phyloP scores from a whole-genome alignment of 179 eudicot genomes.

The Amaranthus tricolor region DNA sequence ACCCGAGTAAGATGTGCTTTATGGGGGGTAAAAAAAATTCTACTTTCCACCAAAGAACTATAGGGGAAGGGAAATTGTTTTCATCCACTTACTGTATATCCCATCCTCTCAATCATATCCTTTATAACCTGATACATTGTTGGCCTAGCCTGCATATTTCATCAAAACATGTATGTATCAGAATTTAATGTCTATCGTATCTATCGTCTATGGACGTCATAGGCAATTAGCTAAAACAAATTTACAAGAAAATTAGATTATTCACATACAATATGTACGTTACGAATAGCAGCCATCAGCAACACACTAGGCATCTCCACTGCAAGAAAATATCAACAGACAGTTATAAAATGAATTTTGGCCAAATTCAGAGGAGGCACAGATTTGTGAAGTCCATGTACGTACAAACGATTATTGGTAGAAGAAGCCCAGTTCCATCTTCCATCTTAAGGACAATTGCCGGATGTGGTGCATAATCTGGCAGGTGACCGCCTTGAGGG shows the following conservation, averaged over 20 bases:
- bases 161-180: not conserved
- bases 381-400: constrained; percentile 19
- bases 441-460: constrained; percentile 97
- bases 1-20: not conserved
- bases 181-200: not conserved
- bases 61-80: not conserved
- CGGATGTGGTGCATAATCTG: constrained; percentile 90
- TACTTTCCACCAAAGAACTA: not conserved
- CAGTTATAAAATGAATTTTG: not conserved
- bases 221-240: constrained; percentile 4
- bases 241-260: constrained; percentile 8
- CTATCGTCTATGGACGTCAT: not conserved
- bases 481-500: constrained; percentile 77
- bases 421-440: constrained; percentile 91
- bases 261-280: constrained; percentile 73
- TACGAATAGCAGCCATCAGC: constrained; percentile 88
- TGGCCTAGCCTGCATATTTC: constrained; percentile 74
- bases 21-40: not conserved
- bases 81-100: constrained; percentile 59
- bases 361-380: constrained; percentile 3
- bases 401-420: constrained; percentile 95
- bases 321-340: constrained; percentile 33
- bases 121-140: constrained; percentile 84
- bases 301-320: constrained; percentile 95
- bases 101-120: constrained; percentile 96